These are phyloP conservation scores for Metschnikowia reukaufii DNA, from an alignment of 805 yeast genomes.

Conservation along the genomic window DNA sequence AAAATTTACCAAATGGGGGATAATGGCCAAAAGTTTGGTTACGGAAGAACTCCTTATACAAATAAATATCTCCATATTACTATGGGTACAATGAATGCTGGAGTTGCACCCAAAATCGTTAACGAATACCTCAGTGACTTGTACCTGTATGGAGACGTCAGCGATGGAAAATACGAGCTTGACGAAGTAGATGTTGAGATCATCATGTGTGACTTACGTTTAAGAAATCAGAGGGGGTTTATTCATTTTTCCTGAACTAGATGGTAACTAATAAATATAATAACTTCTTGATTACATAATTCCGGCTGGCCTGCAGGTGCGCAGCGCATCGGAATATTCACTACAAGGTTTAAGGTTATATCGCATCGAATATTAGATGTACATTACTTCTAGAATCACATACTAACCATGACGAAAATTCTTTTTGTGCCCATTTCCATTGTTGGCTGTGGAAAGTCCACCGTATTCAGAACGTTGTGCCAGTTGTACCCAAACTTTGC, in stretches of 20 bases:
- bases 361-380: background rate
- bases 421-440: slow-evolving; percentile 83
- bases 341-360: background rate
- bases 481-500: slow-evolving; percentile 60
- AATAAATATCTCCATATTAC: slow-evolving; percentile 59
- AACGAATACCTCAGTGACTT: slow-evolving; percentile 11
- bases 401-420: slow-evolving; percentile 40
- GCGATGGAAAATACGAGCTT: slow-evolving; percentile 1
- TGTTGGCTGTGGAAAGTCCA: slow-evolving; percentile 94
- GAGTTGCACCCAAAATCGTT: slow-evolving; percentile 11
- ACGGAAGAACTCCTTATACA: slow-evolving; percentile 36
- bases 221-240: background rate
- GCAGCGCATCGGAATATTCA: background rate
- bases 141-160: background rate
- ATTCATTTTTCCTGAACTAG: background rate
- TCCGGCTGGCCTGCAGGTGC: slow-evolving; percentile 6
- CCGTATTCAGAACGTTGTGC: slow-evolving; percentile 62
- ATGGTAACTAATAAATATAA: background rate
- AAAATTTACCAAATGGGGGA: slow-evolving; percentile 15
- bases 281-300: background rate
- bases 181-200: background rate
- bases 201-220: background rate
- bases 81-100: slow-evolving; percentile 48
- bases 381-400: background rate
- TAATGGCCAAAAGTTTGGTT: slow-evolving; percentile 5